These are phyloP conservation scores for Suhomyces prunicola DNA, from an alignment of 805 yeast genomes.

Conservation along the genomic window DNA sequence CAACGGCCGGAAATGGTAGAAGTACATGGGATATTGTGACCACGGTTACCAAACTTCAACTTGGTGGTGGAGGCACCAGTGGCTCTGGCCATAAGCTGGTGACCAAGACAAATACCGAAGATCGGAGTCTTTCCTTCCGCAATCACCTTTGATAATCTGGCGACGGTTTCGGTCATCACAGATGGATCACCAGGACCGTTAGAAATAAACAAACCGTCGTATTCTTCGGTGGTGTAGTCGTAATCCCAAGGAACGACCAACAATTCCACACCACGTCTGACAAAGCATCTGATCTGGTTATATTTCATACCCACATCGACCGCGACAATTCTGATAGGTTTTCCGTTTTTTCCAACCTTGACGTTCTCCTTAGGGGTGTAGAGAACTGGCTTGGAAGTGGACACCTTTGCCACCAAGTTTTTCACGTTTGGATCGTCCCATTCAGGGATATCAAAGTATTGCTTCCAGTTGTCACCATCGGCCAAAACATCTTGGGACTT, in stretches of 20 bases:
- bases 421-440: conserved; percentile 91
- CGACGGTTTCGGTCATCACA: conserved; percentile 67
- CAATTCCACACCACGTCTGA: conserved; percentile 92
- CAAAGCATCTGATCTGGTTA: conserved; percentile 96
- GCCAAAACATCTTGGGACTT: conserved; percentile 31
- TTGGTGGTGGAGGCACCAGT: conserved; percentile 91
- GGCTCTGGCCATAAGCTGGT: conserved; percentile 93
- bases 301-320: conserved; percentile 97
- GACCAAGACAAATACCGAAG: conserved; percentile 98
- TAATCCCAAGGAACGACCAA: conserved; percentile 95
- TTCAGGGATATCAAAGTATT: conserved; percentile 69
- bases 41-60: conserved; percentile 97
- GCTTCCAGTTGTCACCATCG: conserved; percentile 48
- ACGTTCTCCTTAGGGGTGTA: conserved; percentile 65
- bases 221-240: conserved; percentile 74
- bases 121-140: conserved; percentile 75
- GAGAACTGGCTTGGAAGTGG: conserved; percentile 69
- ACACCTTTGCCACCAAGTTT: conserved; percentile 90
- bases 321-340: conserved; percentile 77
- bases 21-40: conserved; percentile 96
- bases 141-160: conserved; percentile 55
- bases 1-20: conserved; percentile 89
- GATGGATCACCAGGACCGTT: conserved; percentile 99
- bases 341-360: conserved; percentile 65
- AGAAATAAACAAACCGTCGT: conserved; percentile 93